A percentile compares a stretch with the other conserved stretches of the same genome.
Evolutionary conservation across 1,284 basidiomycete species (phyloP).

Genomic region (Tranzscheliella williamsii): DNA sequence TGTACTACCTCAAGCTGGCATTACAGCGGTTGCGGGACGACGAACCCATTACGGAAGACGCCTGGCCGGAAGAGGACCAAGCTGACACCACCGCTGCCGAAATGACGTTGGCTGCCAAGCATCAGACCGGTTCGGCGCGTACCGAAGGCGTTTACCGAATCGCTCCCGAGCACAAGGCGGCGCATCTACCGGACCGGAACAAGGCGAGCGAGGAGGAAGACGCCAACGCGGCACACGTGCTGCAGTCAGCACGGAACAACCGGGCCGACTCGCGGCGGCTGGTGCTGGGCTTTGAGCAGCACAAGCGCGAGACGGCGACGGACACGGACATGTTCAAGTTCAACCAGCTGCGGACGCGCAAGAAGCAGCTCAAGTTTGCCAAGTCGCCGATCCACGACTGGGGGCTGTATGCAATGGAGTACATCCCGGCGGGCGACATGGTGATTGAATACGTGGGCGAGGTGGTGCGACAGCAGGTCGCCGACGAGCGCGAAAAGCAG

Average conservation of each 20-base stretch:
- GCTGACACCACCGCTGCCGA: conserved; percentile 28
- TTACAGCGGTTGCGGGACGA: conserved; percentile 62
- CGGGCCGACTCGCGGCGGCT: conserved; percentile 91
- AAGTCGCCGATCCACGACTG: conserved; percentile 97
- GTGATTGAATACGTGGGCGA: conserved; percentile 99
- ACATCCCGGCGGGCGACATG: conserved; percentile 92
- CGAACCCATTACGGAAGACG: conserved; percentile 16
- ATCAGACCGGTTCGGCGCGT: conserved; percentile 79
- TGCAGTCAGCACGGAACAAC: conserved; percentile 84
- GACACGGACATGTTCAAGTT: conserved; percentile 78
- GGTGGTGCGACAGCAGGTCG: conserved; percentile 89
- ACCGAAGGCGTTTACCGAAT: conserved; percentile 96
- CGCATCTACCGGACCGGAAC: conserved; percentile 72
- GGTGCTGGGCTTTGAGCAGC: conserved; percentile 91
- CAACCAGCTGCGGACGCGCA: conserved; percentile 95
- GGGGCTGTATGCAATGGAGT: conserved; percentile 71
- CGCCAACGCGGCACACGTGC: conserved; percentile 57
- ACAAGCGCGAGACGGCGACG: conserved; percentile 69
- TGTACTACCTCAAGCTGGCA: conserved; percentile 79
- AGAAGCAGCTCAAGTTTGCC: conserved; percentile 96
- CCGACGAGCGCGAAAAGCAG: conserved; percentile 92
- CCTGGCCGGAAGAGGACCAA: conserved; percentile 12
- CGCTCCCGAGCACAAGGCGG: conserved; percentile 85
- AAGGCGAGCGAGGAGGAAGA: conserved; percentile 63
- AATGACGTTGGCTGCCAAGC: conserved; percentile 59